These are phyloP conservation scores for Aristolochia californica DNA, from an alignment of 164 flowering plant species.

Conservation along the genomic window DNA sequence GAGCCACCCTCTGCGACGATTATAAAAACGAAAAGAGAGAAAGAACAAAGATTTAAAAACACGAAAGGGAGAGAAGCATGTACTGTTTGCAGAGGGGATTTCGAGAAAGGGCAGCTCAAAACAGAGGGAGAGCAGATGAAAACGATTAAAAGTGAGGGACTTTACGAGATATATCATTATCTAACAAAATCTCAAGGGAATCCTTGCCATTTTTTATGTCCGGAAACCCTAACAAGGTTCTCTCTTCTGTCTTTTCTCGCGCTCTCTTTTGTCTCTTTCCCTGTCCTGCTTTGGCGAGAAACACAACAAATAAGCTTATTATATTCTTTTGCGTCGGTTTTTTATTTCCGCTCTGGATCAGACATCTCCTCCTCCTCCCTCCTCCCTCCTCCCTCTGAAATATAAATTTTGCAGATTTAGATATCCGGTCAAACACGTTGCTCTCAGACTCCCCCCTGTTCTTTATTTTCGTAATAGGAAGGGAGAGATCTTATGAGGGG, in stretches of 20 bases:
- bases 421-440: not conserved
- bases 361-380: not conserved
- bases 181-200: constrained; percentile 8
- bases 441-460: too few species aligned
- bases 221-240: constrained; percentile 38
- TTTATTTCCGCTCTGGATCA: not conserved
- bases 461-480: too few species aligned
- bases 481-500: too few species aligned
- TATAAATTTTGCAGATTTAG: too few species aligned
- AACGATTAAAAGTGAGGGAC: not conserved
- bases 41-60: not conserved
- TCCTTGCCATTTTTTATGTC: constrained; percentile 23
- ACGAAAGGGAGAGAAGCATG: not conserved
- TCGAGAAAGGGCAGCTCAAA: constrained; percentile 1
- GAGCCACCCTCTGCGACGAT: constrained; percentile 10
- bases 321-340: not conserved
- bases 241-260: constrained; percentile 52
- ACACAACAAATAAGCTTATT: constrained; percentile 4
- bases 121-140: not conserved
- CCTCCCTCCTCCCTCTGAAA: too few species aligned
- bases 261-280: constrained; percentile 59
- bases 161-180: constrained; percentile 10
- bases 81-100: constrained; percentile 3
- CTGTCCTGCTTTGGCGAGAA: constrained; percentile 13
- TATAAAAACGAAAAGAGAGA: constrained; percentile 1